A percentile compares a stretch with the other conserved stretches of the same genome.
phyloP scores from a whole-genome alignment of 2,329 filamentous ascomycete species.

The Curvularia verruculosa region DNA sequence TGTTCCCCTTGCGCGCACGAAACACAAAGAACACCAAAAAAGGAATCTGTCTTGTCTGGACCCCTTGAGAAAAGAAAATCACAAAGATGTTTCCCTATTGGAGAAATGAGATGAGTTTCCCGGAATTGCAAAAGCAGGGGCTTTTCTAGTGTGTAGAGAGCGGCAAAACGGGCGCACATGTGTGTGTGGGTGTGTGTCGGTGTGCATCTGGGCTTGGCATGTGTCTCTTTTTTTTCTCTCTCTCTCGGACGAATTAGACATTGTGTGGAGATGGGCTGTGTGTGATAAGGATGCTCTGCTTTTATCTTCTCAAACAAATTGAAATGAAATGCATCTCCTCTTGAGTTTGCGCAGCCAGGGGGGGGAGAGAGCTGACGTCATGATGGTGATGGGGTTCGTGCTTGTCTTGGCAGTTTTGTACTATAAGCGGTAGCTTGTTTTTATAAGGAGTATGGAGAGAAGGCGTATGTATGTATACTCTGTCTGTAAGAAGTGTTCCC shows the following conservation, averaged over 20 bases:
- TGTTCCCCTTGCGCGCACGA: too few species aligned
- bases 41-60: conserved; percentile 7
- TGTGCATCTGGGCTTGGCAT: background rate
- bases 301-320: too few species aligned
- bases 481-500: background rate
- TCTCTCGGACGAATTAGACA: too few species aligned
- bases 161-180: background rate
- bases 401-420: background rate
- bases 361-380: background rate
- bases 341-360: background rate
- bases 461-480: background rate
- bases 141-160: too few species aligned
- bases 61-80: background rate
- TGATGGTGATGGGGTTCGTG: background rate
- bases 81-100: conserved; percentile 1
- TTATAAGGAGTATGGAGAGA: background rate
- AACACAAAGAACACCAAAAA: background rate
- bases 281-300: too few species aligned
- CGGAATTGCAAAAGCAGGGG: background rate
- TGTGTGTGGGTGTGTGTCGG: too few species aligned
- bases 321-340: background rate
- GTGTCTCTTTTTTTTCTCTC: background rate
- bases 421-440: background rate
- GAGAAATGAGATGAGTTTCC: background rate
- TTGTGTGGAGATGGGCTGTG: too few species aligned